Evolutionary conservation across 2,329 filamentous ascomycete species (phyloP).

Genomic region (Neopestalotiopsis rosae): DNA sequence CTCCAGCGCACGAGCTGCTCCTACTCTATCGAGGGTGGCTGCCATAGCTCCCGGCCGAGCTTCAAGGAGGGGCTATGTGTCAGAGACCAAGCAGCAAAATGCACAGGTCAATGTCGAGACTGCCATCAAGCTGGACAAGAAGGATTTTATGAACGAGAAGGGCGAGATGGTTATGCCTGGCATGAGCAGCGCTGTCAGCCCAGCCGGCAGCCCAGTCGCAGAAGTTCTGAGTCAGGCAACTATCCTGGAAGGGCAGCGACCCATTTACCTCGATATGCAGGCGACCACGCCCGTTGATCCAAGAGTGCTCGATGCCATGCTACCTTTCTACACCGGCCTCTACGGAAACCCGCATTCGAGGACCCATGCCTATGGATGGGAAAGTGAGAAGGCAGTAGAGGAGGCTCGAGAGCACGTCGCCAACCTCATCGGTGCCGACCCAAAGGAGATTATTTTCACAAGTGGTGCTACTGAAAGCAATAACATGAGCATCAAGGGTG

Average conservation of each 20-base stretch:
- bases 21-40: slow-evolving; percentile 39
- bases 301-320: slow-evolving; percentile 93
- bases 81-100: slow-evolving; percentile 78
- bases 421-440: slow-evolving; percentile 85
- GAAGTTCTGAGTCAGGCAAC: slow-evolving; percentile 90
- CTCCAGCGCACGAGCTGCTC: slow-evolving; percentile 39
- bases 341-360: slow-evolving; percentile 98
- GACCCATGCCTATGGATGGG: slow-evolving; percentile 98
- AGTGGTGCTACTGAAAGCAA: slow-evolving; percentile 98
- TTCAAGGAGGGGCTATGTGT: slow-evolving; percentile 73
- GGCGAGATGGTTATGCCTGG: slow-evolving; percentile 56
- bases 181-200: slow-evolving; percentile 63
- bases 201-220: slow-evolving; percentile 82
- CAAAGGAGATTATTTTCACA: slow-evolving; percentile 99
- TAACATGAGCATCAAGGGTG: slow-evolving; percentile 99
- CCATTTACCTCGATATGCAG: slow-evolving; percentile 98
- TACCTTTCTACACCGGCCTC: slow-evolving; percentile 89
- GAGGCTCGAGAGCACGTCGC: slow-evolving; percentile 85
- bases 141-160: slow-evolving; percentile 69
- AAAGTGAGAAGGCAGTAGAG: slow-evolving; percentile 93
- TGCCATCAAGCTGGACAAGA: slow-evolving; percentile 85
- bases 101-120: slow-evolving; percentile 84
- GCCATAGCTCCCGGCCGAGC: slow-evolving; percentile 32
- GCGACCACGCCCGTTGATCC: slow-evolving; percentile 95
- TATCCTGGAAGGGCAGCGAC: slow-evolving; percentile 90